Evolutionary conservation across 148 eudicot genomes (phyloP).

Genomic region (Hydrangea macrophylla): DNA sequence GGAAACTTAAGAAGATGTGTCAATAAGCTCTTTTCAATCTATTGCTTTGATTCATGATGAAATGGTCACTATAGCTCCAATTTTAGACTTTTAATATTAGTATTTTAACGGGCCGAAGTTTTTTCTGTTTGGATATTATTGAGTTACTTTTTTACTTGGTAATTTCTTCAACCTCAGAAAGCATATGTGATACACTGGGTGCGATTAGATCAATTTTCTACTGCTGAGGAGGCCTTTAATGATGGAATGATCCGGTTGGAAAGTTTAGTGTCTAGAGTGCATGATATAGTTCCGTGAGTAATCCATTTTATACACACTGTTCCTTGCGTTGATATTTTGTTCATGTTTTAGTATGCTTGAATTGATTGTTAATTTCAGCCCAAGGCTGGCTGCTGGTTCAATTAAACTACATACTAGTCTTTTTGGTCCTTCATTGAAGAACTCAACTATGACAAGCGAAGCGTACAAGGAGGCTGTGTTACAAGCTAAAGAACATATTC

Average conservation of each 20-base stretch:
- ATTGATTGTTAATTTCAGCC: conserved; percentile 47
- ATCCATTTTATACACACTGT: not conserved
- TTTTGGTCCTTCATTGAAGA: conserved; percentile 69
- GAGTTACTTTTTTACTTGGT: not conserved
- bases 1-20: not conserved
- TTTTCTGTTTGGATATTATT: not conserved
- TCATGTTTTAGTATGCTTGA: conserved; percentile 7
- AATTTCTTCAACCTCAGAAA: conserved; percentile 44
- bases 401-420: conserved; percentile 65
- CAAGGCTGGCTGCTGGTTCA: conserved; percentile 77
- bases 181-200: conserved; percentile 91
- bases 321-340: conserved; percentile 5
- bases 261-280: conserved; percentile 68
- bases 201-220: conserved; percentile 65
- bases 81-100: not conserved
- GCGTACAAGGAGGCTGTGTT: conserved; percentile 78
- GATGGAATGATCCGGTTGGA: conserved; percentile 73
- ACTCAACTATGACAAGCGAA: conserved; percentile 77
- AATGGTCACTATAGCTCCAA: not conserved
- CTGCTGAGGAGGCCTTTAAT: conserved; percentile 73
- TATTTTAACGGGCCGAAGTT: not conserved
- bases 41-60: not conserved
- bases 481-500: conserved; percentile 93
- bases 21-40: not conserved
- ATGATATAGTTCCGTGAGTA: conserved; percentile 76